Evolutionary conservation across 306 rosid genomes (phyloP), one percentile per base, ranked within the genome.

Genomic region (Malus asiatica): DNA sequence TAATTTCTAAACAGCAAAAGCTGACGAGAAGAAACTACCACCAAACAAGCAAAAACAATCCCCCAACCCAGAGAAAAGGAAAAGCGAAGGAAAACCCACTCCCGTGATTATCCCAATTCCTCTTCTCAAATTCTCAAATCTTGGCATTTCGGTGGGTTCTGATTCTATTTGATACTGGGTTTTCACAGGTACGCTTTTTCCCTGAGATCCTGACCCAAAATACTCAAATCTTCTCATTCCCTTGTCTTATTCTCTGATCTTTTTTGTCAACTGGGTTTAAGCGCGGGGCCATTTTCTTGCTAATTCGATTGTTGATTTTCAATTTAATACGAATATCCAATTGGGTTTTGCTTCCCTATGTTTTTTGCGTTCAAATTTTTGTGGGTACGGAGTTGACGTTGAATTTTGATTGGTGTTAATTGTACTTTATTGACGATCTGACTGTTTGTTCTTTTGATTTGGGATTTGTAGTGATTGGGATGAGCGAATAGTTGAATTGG

Each of bases 1-100:
- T 73, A 51, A 66, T 46, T 68, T 76, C 71, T 14, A 69, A 63
- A 42, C 70, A 32, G 74, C 55, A 32, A 61, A 55, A 32, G 77
- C 62, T n/a, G 66, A 76, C 73, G 70, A 44, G 70, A 48, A 13
- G 40, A 27, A 68, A 14, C 57, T 51, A 51, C 66, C 58, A 80
- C 79, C 78, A 38, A 52, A 44, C 78, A 65, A 80, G 29, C 64
- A 71, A 80, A 38, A 80, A 38, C 68, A 18, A 71, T 62, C 73
- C 71, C 78, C 70, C 64, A 14, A 32, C 30, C 48, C 20, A 70
- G 55, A 16, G 55, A 30, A 6, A 71, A 71, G 22, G 48, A 33
- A 22, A 72, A 35, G 76, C 30, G 29, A 35, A 78, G 35, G 51
- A 66, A 78, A 66, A 38, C 42, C 66, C 67, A 71, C 61, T 65